Conservation (phyloP, 2,329 filamentous ascomycete genomes). For the Arthrobotrys entomopaga region DNA sequence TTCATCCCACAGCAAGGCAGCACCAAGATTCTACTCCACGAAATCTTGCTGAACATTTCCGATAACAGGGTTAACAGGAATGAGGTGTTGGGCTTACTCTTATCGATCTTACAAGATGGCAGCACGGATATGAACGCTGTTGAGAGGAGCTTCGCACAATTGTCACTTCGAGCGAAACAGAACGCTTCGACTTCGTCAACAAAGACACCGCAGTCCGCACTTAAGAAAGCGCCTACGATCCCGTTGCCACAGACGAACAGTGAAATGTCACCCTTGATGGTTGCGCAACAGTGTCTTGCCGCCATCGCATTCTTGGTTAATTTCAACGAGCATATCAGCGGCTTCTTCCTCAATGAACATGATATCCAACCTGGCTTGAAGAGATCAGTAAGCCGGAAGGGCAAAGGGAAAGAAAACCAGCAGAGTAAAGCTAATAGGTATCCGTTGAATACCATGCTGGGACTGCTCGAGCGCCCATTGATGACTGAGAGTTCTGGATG, state of each 20-base stretch:
- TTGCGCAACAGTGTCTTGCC: conserved; percentile 93
- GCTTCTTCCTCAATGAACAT: conserved; percentile 93
- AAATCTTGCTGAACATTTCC: conserved; percentile 88
- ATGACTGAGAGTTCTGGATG: conserved; percentile 97
- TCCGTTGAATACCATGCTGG: conserved; percentile 88
- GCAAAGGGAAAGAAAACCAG: conserved; percentile 78
- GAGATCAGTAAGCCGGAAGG: conserved; percentile 77
- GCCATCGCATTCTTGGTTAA: conserved; percentile 84
- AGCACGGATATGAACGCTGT: conserved; percentile 92
- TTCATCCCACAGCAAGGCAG: conserved; percentile 93
- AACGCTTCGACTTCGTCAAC: conserved; percentile 23
- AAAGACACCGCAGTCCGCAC: conserved; percentile 64
- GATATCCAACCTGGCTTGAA: conserved; percentile 83
- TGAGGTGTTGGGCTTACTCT: conserved; percentile 89
- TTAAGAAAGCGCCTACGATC: conserved; percentile 77
- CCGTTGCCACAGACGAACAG: conserved; percentile 71
- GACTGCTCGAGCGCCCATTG: conserved; percentile 87
- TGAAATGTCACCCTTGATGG: conserved; percentile 91
- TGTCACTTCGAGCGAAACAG: conserved; percentile 90
- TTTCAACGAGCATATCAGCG: conserved; percentile 85
- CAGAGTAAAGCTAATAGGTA: conserved; percentile 80
- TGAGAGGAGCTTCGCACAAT: conserved; percentile 91
- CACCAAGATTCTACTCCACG: conserved; percentile 82
- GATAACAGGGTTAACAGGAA: conserved; percentile 96
- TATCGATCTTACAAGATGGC: conserved; percentile 94